Evolutionary conservation across 768 basidiomycete species (phyloP).

Genomic region (Coprinopsis cinerea): DNA sequence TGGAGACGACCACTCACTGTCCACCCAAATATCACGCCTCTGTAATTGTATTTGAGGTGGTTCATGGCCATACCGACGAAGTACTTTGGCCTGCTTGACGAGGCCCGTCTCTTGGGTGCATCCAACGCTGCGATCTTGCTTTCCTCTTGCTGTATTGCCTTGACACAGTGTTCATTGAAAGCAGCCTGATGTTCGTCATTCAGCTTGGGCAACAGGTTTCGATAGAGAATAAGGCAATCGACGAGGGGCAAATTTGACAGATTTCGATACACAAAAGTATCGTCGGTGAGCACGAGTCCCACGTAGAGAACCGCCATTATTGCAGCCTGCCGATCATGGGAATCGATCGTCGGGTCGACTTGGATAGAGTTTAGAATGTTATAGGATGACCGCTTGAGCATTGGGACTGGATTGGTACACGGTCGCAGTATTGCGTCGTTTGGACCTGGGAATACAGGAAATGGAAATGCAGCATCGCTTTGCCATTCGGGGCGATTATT

Average conservation of each 20-base stretch:
- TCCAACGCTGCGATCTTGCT: too few species aligned
- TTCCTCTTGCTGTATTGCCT: too few species aligned
- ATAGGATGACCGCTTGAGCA: constrained; percentile 16
- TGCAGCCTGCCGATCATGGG: neutral
- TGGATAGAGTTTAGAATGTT: constrained; percentile 13
- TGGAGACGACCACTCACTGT: constrained; percentile 29
- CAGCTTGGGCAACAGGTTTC: neutral
- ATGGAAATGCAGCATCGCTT: constrained; percentile 2
- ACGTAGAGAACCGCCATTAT: constrained; percentile 10
- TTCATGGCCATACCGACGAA: constrained; percentile 47
- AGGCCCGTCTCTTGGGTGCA: too few species aligned
- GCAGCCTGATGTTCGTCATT: neutral
- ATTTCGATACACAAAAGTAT: neutral
- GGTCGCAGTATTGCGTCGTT: constrained; percentile 7
- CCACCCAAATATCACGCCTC: constrained; percentile 44
- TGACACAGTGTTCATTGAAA: neutral
- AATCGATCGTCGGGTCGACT: neutral
- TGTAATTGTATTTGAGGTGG: constrained; percentile 33
- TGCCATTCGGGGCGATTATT: constrained; percentile 2
- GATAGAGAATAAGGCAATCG: neutral
- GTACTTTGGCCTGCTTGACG: constrained; percentile 18
- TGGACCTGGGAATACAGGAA: constrained; percentile 4
- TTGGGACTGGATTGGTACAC: constrained; percentile 6
- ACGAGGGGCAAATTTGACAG: neutral
- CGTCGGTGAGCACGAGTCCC: neutral